Conservation (phyloP, 768 basidiomycete species). For the Ramaria rubella region DNA sequence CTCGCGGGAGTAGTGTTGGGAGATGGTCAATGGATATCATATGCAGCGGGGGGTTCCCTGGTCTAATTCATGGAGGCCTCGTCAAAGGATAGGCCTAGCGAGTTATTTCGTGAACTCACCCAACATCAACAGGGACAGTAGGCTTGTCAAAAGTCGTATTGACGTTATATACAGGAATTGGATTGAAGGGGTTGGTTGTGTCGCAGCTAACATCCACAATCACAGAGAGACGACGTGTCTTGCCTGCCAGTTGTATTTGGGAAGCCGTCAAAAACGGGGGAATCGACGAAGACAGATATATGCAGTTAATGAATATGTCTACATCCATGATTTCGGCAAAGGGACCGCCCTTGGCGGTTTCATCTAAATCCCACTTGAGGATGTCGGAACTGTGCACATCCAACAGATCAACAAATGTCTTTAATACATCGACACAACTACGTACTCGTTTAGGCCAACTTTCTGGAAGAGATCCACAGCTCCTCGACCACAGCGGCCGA, state of each 20-base stretch:
- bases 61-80: constrained; percentile 28
- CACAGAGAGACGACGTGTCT: constrained; percentile 59
- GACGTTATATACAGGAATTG: constrained; percentile 88
- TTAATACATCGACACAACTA: constrained; percentile 14
- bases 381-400: constrained; percentile 82
- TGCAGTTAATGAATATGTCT: constrained; percentile 99
- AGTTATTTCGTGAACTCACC: constrained; percentile 51
- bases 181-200: constrained; percentile 97
- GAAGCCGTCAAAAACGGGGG: constrained; percentile 75
- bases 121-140: constrained; percentile 79
- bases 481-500: constrained; percentile 91
- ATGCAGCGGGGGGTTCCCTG: constrained; percentile 60
- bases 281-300: constrained; percentile 84
- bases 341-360: constrained; percentile 95
- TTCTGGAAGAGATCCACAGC: constrained; percentile 94
- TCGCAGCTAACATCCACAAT: constrained; percentile 99
- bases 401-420: neutral
- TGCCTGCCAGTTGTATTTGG: constrained; percentile 66
- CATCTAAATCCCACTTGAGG: constrained; percentile 94
- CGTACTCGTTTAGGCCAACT: constrained; percentile 91
- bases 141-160: constrained; percentile 94
- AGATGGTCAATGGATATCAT: constrained; percentile 97
- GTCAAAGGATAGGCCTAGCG: constrained; percentile 6
- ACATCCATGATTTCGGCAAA: constrained; percentile 93
- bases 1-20: constrained; percentile 89